Base-by-base conservation (phyloP, 2,329 filamentous ascomycete species). In the Xylaria sp. region DNA sequence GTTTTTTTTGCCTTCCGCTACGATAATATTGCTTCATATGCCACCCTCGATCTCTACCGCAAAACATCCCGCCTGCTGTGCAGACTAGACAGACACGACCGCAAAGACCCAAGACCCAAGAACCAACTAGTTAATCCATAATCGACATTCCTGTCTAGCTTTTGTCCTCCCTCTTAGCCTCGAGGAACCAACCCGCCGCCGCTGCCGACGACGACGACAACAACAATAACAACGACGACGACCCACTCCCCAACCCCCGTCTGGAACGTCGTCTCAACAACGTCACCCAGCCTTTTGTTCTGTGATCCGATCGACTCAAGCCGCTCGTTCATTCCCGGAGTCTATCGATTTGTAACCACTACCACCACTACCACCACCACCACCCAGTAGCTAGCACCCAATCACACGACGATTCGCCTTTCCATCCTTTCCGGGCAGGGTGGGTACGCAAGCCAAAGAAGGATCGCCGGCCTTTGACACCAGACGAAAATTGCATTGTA, bases 21-120 rank as follows among this genome's bases (percentile, higher is more conserved):
- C 38, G 37, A 26, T 19, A 46, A 48, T 39, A 34, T 48, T 26
- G 34, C 41, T 22, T 39, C 51, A 44, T 55, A 44, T 22, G 24
- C 5, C 53, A 39, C 44, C 34, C 20, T 13, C 29, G 29, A 26
- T 34, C 29, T 13, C 29, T 34, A 34, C 29, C 29, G 16, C 9
- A 7, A 7, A 34, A 29, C 48, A 22, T 22, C n/a, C 40, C 21
- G 45, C 46, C 57, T 60, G 58, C 58, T 60, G 58, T 42, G 58
- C 58, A 58, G 58, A 58, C 37, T 46, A 37, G 39, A 40, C 21
- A 24, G 39, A 48, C 17, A 5, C 24, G 9, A 26, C 24, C 24
- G 24, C 24, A 34, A 7, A 34, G 3, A 7, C 7, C 18, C 19
- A 39, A 43, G 34, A 21, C n/a, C 34, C 39, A 9, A 20, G 19